Conservation (phyloP, 2,329 filamentous ascomycete genomes). For the Claviceps sp. region DNA sequence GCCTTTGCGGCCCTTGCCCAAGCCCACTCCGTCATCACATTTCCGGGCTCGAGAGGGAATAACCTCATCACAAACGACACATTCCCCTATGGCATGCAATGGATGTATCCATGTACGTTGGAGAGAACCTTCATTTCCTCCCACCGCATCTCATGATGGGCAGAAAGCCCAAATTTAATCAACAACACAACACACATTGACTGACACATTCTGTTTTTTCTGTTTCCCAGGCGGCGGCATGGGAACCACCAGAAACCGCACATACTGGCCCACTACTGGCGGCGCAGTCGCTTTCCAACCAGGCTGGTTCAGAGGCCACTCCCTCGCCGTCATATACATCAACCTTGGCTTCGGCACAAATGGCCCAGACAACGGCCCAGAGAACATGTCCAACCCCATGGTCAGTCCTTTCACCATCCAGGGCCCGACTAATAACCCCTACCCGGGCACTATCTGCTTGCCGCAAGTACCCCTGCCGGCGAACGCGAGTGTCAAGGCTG, state of each 20-base stretch:
- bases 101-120: conserved; percentile 79
- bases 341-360: conserved; percentile 76
- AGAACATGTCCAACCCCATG: conserved; percentile 81
- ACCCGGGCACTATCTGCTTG: conserved; percentile 76
- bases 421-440: conserved; percentile 72
- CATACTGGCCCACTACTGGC: conserved; percentile 78
- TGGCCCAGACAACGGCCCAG: conserved; percentile 49
- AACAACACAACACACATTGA: not conserved
- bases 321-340: conserved; percentile 71
- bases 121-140: not conserved
- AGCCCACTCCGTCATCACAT: conserved; percentile 74
- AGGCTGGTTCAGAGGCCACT: conserved; percentile 89
- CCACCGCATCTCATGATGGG: not conserved
- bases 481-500: conserved; percentile 55
- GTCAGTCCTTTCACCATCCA: conserved; percentile 67
- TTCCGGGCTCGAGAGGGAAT: conserved; percentile 78
- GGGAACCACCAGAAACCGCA: conserved; percentile 64
- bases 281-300: conserved; percentile 86
- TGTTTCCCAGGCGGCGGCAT: conserved; percentile 63
- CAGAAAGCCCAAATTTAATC: not conserved
- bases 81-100: conserved; percentile 86
- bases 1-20: conserved; percentile 35
- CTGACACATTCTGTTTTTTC: not conserved
- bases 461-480: conserved; percentile 76
- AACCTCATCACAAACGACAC: conserved; percentile 67